Conservation (phyloP, 352 stramenopile genomes). For the Globisporangium mamillatum region DNA sequence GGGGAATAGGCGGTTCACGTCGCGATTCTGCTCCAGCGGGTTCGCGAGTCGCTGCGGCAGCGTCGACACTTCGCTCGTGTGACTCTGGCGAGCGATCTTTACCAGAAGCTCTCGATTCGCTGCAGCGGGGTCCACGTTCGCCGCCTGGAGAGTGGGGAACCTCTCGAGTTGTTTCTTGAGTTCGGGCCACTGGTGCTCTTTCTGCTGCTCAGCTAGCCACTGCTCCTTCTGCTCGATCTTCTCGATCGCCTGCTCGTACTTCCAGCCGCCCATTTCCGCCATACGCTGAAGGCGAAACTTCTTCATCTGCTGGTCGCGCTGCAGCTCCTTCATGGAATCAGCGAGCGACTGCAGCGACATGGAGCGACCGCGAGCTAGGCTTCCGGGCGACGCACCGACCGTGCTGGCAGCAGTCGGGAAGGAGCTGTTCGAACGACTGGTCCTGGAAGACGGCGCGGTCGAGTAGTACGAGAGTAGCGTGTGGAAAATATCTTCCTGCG, state of each 20-base stretch:
- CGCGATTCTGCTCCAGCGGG: conserved; percentile 64
- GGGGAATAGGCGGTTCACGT: conserved; percentile 45
- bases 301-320: conserved; percentile 84
- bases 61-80: conserved; percentile 56
- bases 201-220: conserved; percentile 55
- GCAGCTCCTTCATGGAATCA: conserved; percentile 73
- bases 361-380: conserved; percentile 11
- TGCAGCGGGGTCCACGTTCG: conserved; percentile 8
- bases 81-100: conserved; percentile 25
- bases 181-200: conserved; percentile 59
- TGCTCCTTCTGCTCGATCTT: conserved; percentile 54
- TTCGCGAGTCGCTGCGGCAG: conserved; percentile 59
- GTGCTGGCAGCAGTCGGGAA: conserved; percentile 7
- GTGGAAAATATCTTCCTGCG: conserved; percentile 77
- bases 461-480: conserved; percentile 58
- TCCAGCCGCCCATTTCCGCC: conserved; percentile 72
- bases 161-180: conserved; percentile 43
- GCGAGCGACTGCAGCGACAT: conserved; percentile 49
- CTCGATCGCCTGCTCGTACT: conserved; percentile 55
- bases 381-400: neutral
- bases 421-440: conserved; percentile 15
- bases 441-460: conserved; percentile 18
- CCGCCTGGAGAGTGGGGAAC: conserved; percentile 21
- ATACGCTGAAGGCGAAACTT: conserved; percentile 65
- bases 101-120: conserved; percentile 23